Evolutionary conservation across 2,329 filamentous ascomycete genomes (phyloP).

Genomic region (Hypoxylon sp.): DNA sequence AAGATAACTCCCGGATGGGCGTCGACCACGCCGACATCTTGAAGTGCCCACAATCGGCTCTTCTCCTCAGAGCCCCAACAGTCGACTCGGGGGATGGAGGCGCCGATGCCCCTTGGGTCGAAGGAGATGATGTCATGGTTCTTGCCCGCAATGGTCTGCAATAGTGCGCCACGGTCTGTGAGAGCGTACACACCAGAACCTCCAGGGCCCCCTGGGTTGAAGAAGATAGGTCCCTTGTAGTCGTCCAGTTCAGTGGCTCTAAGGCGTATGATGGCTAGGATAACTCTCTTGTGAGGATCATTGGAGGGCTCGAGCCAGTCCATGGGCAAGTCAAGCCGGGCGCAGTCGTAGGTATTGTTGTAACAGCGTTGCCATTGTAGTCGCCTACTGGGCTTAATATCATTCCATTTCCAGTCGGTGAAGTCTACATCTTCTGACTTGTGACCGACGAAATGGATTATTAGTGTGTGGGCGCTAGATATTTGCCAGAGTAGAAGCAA

Average conservation of each 20-base stretch:
- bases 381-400: conserved; percentile 53
- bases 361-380: conserved; percentile 58
- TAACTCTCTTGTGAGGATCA: conserved; percentile 50
- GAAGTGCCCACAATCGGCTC: conserved; percentile 61
- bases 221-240: conserved; percentile 57
- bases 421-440: not conserved
- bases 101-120: conserved; percentile 67
- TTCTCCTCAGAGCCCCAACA: conserved; percentile 65
- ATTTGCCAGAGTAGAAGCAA: conserved; percentile 19
- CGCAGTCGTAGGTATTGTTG: conserved; percentile 56
- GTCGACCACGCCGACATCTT: conserved; percentile 63
- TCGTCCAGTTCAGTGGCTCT: conserved; percentile 51
- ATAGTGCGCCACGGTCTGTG: conserved; percentile 50
- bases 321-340: conserved; percentile 59
- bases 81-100: conserved; percentile 65
- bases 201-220: conserved; percentile 64
- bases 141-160: conserved; percentile 63
- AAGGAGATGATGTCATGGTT: conserved; percentile 64
- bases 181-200: conserved; percentile 62
- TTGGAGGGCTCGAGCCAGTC: conserved; percentile 59
- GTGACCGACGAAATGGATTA: not conserved
- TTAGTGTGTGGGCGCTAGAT: conserved; percentile 1
- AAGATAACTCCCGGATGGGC: conserved; percentile 63
- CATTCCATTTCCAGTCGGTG: conserved; percentile 43
- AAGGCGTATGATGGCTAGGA: conserved; percentile 58